Conservation (phyloP, 805 yeast genomes). For the Jamesozyma lodderae region DNA sequence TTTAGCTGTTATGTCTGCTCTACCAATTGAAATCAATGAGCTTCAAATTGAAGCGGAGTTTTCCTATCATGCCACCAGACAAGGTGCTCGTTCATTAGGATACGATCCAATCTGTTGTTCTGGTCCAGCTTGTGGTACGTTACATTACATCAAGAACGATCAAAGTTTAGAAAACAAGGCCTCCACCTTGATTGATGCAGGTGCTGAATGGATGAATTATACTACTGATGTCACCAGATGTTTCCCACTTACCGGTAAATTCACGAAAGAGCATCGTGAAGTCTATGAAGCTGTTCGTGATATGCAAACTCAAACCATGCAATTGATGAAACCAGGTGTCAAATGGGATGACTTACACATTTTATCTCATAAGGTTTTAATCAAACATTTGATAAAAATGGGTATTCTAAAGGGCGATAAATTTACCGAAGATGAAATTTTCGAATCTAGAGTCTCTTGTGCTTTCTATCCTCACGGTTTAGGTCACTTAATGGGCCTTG, state of each 20-base stretch:
- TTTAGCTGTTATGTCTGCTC: constrained; percentile 83
- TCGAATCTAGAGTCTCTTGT: constrained; percentile 58
- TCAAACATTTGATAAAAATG: constrained; percentile 56
- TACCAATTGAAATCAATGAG: constrained; percentile 80
- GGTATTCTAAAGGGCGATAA: constrained; percentile 61
- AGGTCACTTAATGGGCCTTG: constrained; percentile 90
- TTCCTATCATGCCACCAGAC: constrained; percentile 84
- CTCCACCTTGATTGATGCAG: constrained; percentile 84
- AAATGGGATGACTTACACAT: constrained; percentile 80
- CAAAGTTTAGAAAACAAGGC: constrained; percentile 47
- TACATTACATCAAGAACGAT: constrained; percentile 83
- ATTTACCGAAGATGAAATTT: constrained; percentile 53
- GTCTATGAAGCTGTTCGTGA: constrained; percentile 70
- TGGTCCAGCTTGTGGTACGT: constrained; percentile 83
- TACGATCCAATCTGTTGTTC: constrained; percentile 96
- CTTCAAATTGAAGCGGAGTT: constrained; percentile 94
- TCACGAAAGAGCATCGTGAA: constrained; percentile 79
- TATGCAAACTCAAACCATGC: constrained; percentile 73
- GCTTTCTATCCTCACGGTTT: constrained; percentile 92
- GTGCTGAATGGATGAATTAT: constrained; percentile 93
- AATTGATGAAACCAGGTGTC: constrained; percentile 70
- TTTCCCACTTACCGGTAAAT: constrained; percentile 84
- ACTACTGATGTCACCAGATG: constrained; percentile 93
- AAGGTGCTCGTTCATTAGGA: constrained; percentile 81
- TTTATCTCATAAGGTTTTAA: constrained; percentile 67